Evolutionary conservation across 331 rosid species (phyloP).

Genomic region (Phaseolus coccineus): DNA sequence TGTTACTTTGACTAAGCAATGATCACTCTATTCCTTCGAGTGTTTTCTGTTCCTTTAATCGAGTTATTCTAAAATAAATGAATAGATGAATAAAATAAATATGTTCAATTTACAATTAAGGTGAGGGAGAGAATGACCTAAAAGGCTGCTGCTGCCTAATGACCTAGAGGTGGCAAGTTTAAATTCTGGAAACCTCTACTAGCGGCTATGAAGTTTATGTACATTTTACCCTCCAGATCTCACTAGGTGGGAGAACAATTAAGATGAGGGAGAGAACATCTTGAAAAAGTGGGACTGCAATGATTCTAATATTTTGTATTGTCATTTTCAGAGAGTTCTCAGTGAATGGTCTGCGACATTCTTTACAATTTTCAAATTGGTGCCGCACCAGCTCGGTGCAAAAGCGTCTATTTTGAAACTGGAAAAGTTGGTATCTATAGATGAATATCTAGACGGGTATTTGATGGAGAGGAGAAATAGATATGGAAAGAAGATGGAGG

Average conservation of each 20-base stretch:
- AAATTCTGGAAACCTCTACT: constrained; percentile 3
- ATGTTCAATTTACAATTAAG: constrained; percentile 6
- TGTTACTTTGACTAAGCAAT: constrained; percentile 44
- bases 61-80: background rate
- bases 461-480: constrained; percentile 95
- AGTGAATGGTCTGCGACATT: constrained; percentile 87
- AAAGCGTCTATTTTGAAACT: constrained; percentile 53
- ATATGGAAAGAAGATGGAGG: constrained; percentile 96
- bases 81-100: background rate
- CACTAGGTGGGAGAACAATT: background rate
- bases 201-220: background rate
- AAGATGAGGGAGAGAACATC: constrained; percentile 16
- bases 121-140: constrained; percentile 1
- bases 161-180: background rate
- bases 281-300: constrained; percentile 5
- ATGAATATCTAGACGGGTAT: constrained; percentile 96
- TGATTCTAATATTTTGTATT: constrained; percentile 36
- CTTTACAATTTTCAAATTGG: constrained; percentile 84
- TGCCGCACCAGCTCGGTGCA: constrained; percentile 63
- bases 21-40: constrained; percentile 13
- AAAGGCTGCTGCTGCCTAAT: background rate
- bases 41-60: background rate
- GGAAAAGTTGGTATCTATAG: constrained; percentile 87
- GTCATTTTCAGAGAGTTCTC: constrained; percentile 81
- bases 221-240: background rate